Evolutionary conservation across 345 rosid genomes (phyloP), one percentile per base, ranked within the genome.

Genomic region (Melaleuca quinquenervia): DNA sequence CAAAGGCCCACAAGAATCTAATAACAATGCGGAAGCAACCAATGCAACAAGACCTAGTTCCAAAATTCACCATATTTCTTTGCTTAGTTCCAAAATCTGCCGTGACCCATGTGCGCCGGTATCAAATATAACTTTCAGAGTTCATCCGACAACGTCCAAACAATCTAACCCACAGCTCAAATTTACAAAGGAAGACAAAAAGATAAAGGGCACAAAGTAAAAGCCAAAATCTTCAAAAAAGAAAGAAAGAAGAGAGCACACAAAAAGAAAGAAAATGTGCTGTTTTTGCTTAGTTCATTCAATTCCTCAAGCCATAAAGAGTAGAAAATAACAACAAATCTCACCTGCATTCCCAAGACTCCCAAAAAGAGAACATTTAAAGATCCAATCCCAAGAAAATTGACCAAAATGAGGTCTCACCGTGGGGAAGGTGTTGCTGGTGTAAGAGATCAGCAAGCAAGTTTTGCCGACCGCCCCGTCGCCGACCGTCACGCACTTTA

Each of bases 381-480:
- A 64, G 82, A 82, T 51, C n/a, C 7, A 74, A 50, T 6, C 41
- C n/a, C 49, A 52, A 26, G 29, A 20, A 70, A 64, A 50, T 11
- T 36, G 75, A 27, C 53, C 18, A 21, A 5, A 55, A 24, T 32
- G n/a, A 7, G 7, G 50, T 27, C 83, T 41, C 64, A 96, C 99
- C 93, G 96, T 96, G 49, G 99, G 98, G 90, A 94, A 96, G 86
- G 98, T 94, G 92, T 96, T 96, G 94, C 99, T 96, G 82, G 98
- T 95, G 90, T 96, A 96, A 84, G 99, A 96, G 89, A 95, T 94
- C 76, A 96, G 93, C 95, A 96, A 84, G 93, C 99, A 95, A 24
- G 99, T 96, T 87, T 96, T 96, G 29, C 98, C 99, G 78, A 96
- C 99, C 53, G 98, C 99, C 3, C 98, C 98, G 60, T 96, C 99